A percentile compares a stretch with the other conserved stretches of the same genome.
phyloP scores from a whole-genome alignment of 306 rosid species.

The Vigna angularis region DNA sequence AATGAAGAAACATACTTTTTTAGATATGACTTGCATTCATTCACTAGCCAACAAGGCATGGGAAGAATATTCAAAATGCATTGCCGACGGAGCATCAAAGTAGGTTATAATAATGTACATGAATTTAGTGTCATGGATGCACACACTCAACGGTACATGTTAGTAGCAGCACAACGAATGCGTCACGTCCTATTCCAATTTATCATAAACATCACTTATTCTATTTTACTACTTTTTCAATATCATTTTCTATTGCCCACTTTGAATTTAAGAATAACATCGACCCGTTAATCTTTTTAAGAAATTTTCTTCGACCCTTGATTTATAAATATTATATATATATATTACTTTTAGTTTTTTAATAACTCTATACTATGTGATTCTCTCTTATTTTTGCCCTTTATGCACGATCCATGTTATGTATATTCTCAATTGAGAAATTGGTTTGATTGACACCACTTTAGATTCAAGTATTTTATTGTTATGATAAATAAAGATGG shows the following conservation, averaged over 20 bases:
- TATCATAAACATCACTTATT: background rate
- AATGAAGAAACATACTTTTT: slow-evolving; percentile 2
- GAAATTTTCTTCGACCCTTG: background rate
- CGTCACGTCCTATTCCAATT: background rate
- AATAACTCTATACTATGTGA: no score
- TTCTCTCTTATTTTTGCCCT: no score
- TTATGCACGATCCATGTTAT: no score
- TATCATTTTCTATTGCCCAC: background rate
- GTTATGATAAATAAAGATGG: no score
- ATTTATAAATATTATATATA: background rate
- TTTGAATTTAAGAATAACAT: no score
- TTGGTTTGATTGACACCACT: no score
- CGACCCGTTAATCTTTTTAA: background rate
- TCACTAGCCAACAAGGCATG: slow-evolving; percentile 3
- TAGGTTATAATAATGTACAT: background rate
- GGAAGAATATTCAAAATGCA: slow-evolving; percentile 38
- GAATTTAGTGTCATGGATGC: background rate
- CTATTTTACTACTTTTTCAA: background rate
- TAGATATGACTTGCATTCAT: background rate
- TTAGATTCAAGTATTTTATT: no score
- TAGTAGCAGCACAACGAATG: background rate
- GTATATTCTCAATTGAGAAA: no score
- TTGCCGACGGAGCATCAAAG: slow-evolving; percentile 14
- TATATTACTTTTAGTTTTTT: background rate
- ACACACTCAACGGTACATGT: background rate